Evolutionary conservation across 1,139 yeast species (phyloP).

Genomic region (Waltiozyma sp.): DNA sequence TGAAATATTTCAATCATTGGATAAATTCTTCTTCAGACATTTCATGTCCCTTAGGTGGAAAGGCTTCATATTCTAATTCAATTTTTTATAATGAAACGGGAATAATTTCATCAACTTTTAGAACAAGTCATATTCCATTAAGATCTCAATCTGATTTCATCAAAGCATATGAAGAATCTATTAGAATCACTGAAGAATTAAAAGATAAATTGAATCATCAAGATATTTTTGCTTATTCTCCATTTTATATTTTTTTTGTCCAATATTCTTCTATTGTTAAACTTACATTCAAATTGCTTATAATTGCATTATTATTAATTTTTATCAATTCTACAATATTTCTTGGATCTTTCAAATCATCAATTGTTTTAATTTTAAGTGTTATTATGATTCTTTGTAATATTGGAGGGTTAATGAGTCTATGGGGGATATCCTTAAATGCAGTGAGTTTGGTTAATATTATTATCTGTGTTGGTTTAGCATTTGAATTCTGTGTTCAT

Average conservation of each 20-base stretch:
- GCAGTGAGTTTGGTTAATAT: constrained; percentile 86
- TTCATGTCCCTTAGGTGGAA: constrained; percentile 86
- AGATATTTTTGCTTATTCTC: constrained; percentile 76
- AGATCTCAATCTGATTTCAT: constrained; percentile 80
- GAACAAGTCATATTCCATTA: constrained; percentile 75
- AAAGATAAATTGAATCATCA: constrained; percentile 34
- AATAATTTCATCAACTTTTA: constrained; percentile 53
- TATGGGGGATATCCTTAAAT: constrained; percentile 69
- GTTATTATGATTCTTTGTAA: constrained; percentile 57
- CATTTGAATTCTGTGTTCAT: constrained; percentile 89
- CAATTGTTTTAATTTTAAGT: constrained; percentile 44
- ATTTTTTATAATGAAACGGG: constrained; percentile 33
- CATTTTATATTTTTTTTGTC: constrained; percentile 85
- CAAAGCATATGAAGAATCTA: constrained; percentile 61
- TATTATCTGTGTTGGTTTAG: constrained; percentile 81
- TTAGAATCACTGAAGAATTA: constrained; percentile 57
- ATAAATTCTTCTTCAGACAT: constrained; percentile 76
- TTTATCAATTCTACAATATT: constrained; percentile 43
- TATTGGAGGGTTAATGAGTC: constrained; percentile 71
- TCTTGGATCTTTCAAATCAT: constrained; percentile 56
- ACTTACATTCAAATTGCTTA: constrained; percentile 45
- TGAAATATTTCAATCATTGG: constrained; percentile 71
- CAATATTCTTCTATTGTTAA: constrained; percentile 62
- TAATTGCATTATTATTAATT: constrained; percentile 45
- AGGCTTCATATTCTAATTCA: constrained; percentile 74